These are phyloP conservation scores for Aurantiochytrium sp. DNA, from an alignment of 108 stramenopile species.

Conservation along the genomic window DNA sequence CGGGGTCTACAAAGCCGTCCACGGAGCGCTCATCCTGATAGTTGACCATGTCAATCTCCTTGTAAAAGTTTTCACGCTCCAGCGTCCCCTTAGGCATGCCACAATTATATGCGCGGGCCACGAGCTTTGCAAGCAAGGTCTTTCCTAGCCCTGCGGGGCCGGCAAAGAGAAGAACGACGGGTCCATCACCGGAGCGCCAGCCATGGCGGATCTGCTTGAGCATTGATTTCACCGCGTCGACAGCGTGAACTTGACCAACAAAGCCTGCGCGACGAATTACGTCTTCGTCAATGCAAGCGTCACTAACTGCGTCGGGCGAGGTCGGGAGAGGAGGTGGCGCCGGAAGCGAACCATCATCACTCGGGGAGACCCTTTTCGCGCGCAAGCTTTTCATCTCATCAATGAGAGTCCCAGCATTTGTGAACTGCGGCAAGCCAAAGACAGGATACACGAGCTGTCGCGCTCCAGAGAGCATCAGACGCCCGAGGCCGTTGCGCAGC, in stretches of 20 bases:
- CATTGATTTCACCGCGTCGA: not conserved
- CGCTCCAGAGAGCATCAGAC: too few relatives aligned
- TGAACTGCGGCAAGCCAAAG: too few relatives aligned
- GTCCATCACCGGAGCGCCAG: not conserved
- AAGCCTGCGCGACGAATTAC: not conserved
- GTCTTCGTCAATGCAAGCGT: not conserved
- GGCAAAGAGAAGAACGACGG: not conserved
- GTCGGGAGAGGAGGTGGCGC: not conserved
- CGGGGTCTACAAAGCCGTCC: conserved; percentile 1
- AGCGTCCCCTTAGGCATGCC: not conserved
- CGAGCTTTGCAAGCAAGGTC: not conserved
- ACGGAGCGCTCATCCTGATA: conserved; percentile 5
- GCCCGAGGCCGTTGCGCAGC: too few relatives aligned
- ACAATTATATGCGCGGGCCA: not conserved
- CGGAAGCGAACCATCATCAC: not conserved
- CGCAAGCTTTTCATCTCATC: too few relatives aligned
- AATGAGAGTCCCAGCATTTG: too few relatives aligned
- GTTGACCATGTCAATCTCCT: conserved; percentile 15
- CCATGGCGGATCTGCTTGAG: not conserved
- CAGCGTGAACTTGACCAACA: not conserved
- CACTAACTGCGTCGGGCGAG: not conserved
- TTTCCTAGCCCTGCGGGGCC: not conserved
- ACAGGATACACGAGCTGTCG: too few relatives aligned
- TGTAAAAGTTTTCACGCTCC: not conserved
- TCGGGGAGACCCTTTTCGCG: not conserved